Percentiles rank a stretch among this genome's conserved stretches.
phyloP scores from a whole-genome alignment of 2,329 filamentous ascomycete genomes.

The Rutstroemia sp. region DNA sequence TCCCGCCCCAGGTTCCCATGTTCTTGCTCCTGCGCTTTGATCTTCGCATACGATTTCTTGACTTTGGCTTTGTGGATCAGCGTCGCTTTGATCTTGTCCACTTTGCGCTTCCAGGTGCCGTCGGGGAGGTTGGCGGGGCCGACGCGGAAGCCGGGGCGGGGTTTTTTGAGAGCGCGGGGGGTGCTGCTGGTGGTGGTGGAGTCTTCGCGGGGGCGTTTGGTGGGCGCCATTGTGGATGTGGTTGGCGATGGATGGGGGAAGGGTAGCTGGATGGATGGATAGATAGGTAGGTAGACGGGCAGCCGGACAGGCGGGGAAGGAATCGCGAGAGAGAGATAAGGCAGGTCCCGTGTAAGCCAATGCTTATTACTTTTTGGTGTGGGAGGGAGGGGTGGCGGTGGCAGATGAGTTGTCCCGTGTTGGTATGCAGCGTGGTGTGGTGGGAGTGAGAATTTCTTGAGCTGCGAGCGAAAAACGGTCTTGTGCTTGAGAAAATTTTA shows the following conservation, averaged over 20 bases:
- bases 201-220: conserved; percentile 47
- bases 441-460: not conserved
- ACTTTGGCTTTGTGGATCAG: conserved; percentile 90
- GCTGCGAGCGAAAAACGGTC: not conserved
- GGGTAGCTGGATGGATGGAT: not conserved
- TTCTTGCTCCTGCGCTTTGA: conserved; percentile 49
- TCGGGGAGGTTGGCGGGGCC: conserved; percentile 88
- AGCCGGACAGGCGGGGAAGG: not conserved
- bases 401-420: not conserved
- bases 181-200: conserved; percentile 29
- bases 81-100: conserved; percentile 81
- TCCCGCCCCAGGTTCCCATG: not conserved
- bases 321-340: not conserved
- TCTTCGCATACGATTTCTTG: conserved; percentile 85
- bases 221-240: conserved; percentile 41
- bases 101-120: conserved; percentile 80
- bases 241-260: not conserved
- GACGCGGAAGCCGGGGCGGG: conserved; percentile 69
- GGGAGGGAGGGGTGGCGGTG: too few relatives aligned
- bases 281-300: not conserved
- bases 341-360: too few relatives aligned
- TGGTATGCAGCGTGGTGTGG: not conserved
- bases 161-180: conserved; percentile 40
- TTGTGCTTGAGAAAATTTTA: conserved; percentile 10
- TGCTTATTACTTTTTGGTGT: too few relatives aligned